These are phyloP conservation scores for Wolfiporia cocos DNA, from an alignment of 1,284 basidiomycete genomes.

Conservation along the genomic window DNA sequence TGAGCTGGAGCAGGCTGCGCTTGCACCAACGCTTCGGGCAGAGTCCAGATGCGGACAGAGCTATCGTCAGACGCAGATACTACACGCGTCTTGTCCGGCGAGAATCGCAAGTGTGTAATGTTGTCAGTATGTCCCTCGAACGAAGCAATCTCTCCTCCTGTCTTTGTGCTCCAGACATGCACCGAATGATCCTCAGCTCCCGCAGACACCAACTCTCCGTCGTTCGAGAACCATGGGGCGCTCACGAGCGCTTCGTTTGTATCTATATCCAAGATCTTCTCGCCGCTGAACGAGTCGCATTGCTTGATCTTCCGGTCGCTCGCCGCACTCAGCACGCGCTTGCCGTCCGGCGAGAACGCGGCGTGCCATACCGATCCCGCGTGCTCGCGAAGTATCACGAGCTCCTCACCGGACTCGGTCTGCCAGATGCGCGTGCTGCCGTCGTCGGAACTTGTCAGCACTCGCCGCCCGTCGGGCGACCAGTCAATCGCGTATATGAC, in stretches of 20 bases:
- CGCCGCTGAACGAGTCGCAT: constrained; percentile 7
- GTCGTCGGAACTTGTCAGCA: constrained; percentile 21
- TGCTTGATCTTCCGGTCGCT: constrained; percentile 7
- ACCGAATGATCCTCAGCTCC: constrained; percentile 8
- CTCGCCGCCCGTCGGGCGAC: constrained; percentile 16
- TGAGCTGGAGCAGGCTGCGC: too few relatives aligned
- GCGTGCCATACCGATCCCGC: constrained; percentile 9
- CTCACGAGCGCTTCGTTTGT: constrained; percentile 2
- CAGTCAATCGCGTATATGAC: constrained; percentile 16
- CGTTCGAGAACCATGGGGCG: constrained; percentile 6
- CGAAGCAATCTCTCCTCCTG: not conserved
- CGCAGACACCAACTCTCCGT: constrained; percentile 4
- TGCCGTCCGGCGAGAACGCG: constrained; percentile 12
- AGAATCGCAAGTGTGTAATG: constrained; percentile 3
- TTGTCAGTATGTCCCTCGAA: constrained; percentile 14
- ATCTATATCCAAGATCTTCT: not conserved
- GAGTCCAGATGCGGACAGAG: constrained; percentile 8
- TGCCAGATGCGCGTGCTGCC: constrained; percentile 15
- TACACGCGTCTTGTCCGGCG: constrained; percentile 4
- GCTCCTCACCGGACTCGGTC: constrained; percentile 13
- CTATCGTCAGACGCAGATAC: constrained; percentile 8
- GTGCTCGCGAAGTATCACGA: constrained; percentile 14
- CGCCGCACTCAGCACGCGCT: constrained; percentile 5
- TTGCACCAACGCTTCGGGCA: too few relatives aligned
- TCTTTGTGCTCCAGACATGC: constrained; percentile 6